Base-by-base conservation (phyloP, 2,329 filamentous ascomycete species). In the Cadophora gregata region DNA sequence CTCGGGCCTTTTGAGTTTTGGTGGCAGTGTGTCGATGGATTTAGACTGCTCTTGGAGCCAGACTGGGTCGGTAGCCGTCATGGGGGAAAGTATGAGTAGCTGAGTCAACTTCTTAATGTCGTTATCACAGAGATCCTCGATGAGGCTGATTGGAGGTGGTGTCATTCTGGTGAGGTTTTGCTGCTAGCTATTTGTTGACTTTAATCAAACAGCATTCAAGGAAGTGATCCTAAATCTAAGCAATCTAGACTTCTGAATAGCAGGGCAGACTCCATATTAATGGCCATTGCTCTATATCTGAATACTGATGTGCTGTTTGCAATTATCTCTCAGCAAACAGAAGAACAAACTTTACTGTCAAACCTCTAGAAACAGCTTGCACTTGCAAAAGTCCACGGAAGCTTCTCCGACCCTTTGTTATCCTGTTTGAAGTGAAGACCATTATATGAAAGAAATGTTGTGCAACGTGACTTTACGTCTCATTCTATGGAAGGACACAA, bases 1-100 rank as follows among this genome's bases (percentile, higher is more conserved):
- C 8, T 29, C 53, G 31, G 65, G 64, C 53, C 58, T 65, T 5
- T 60, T 51, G 27, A 75, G 69, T 4, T 31, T 55, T 3, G 66
- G 25, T 21, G 72, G 70, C 10, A 74, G 67, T 29, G 14, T 56
- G 1, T 36, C 14, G 3, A 74, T 63, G 10, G 33, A 42, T 1
- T 33, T 12, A 47, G 33, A 62, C 65, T 72, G 72, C 14, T 66
- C 47, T n/a, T 6, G 27, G 14, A 71, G 53, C 72, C 72, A 72
- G 25, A 50, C 25, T 51, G 48, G 27, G 27, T 53, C 36, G 4
- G 63, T 51, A 1, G 5, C 4, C 14, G 31, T 55, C 4, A 31
- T 38, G 0, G 62, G 59, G 6, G 42, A 6, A 7, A 67, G 56
- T 5, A 36, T 21, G 27, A 74, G 69, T 25, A 72, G 61, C 38